A percentile compares a stretch with the other conserved stretches of the same genome.
These are phyloP conservation scores for Coccomyxa sp. DNA, from an alignment of 139 green algal genomes.

Conservation along the genomic window DNA sequence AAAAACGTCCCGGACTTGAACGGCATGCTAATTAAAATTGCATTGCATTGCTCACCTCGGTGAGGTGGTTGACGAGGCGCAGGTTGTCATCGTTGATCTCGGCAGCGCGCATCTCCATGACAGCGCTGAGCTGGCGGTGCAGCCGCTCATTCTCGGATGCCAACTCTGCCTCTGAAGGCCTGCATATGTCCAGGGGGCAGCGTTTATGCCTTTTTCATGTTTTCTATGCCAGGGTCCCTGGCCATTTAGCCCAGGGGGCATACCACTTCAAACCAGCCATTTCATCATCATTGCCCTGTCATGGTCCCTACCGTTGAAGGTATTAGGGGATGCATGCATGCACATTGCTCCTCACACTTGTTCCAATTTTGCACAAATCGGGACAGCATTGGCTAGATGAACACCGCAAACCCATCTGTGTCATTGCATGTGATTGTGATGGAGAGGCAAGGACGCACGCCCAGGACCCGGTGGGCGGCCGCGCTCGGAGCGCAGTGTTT, in stretches of 20 bases:
- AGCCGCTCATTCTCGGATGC: neutral
- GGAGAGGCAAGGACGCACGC: neutral
- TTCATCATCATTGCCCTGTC: too few relatives aligned
- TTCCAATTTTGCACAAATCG: too few relatives aligned
- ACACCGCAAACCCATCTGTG: too few relatives aligned
- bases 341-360: too few relatives aligned
- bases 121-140: neutral
- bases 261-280: too few relatives aligned
- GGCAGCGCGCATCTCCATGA: neutral
- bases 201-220: too few relatives aligned
- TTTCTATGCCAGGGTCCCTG: too few relatives aligned
- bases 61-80: neutral
- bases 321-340: too few relatives aligned
- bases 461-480: neutral
- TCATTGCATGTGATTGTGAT: neutral
- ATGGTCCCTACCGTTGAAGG: too few relatives aligned
- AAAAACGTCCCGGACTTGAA: neutral
- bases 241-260: too few relatives aligned
- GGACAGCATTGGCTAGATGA: too few relatives aligned
- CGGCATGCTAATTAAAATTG: neutral
- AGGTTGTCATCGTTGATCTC: slow-evolving; percentile 16
- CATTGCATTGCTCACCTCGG: neutral
- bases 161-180: neutral
- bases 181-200: neutral
- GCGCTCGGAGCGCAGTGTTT: neutral